These are phyloP conservation scores for Phytophthora parvispora DNA, from an alignment of 352 stramenopile genomes.

Conservation along the genomic window DNA sequence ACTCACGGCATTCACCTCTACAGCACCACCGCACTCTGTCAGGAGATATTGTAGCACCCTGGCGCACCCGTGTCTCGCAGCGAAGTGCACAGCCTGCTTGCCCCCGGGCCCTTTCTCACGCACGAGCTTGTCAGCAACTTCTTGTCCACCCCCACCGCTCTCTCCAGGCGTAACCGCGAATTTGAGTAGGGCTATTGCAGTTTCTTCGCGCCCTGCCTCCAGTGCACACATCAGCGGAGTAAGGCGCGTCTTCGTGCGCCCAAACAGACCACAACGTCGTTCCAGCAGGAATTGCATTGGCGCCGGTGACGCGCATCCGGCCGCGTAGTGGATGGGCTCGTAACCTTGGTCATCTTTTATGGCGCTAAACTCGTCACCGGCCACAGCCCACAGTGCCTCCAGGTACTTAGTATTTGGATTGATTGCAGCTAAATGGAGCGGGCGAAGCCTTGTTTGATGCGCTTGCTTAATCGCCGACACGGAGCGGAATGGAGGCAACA, in stretches of 20 bases:
- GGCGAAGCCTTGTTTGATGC: constrained; percentile 65
- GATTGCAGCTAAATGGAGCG: constrained; percentile 78
- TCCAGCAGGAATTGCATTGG: constrained; percentile 76
- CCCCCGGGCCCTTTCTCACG: constrained; percentile 57
- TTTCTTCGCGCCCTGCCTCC: constrained; percentile 54
- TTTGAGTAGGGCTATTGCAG: constrained; percentile 63
- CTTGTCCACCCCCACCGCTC: constrained; percentile 35
- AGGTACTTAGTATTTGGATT: constrained; percentile 81
- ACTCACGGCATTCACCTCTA: constrained; percentile 59
- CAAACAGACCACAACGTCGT: constrained; percentile 60
- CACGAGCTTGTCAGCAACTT: constrained; percentile 60
- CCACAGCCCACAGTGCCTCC: constrained; percentile 63
- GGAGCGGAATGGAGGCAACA: constrained; percentile 59
- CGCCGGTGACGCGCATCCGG: constrained; percentile 55
- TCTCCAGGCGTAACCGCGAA: constrained; percentile 34
- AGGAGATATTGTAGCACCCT: constrained; percentile 62
- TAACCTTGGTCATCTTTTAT: constrained; percentile 72
- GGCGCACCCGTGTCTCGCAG: constrained; percentile 49
- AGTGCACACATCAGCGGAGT: constrained; percentile 76
- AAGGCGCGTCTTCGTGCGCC: constrained; percentile 65
- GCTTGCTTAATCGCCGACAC: constrained; percentile 82
- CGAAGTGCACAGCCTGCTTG: constrained; percentile 75
- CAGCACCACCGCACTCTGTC: constrained; percentile 42
- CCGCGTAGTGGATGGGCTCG: constrained; percentile 79
- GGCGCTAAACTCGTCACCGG: constrained; percentile 54